Percentiles rank a stretch among this genome's conserved stretches.
These are phyloP conservation scores for Psidium friedrichsthalianum DNA, from an alignment of 345 rosid species.

Conservation along the genomic window DNA sequence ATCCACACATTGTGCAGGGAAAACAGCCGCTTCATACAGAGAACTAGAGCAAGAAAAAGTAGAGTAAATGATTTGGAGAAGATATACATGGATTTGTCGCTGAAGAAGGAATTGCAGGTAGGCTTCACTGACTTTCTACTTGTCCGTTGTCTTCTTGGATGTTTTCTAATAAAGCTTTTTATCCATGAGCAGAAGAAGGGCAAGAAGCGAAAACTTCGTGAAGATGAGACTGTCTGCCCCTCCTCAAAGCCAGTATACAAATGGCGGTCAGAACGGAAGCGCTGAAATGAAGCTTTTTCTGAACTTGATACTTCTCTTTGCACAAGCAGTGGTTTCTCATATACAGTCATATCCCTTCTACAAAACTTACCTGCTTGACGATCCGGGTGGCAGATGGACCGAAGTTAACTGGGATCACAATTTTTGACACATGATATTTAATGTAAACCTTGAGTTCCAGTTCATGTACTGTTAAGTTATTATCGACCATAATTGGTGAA, in stretches of 20 bases:
- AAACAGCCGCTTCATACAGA: constrained; percentile 50
- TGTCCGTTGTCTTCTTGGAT: background rate
- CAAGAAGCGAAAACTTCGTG: constrained; percentile 57
- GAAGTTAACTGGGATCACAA: background rate
- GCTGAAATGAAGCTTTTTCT: constrained; percentile 16
- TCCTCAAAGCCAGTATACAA: constrained; percentile 59
- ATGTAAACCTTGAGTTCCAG: background rate
- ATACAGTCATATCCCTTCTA: background rate
- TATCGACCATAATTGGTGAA: background rate
- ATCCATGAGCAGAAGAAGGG: constrained; percentile 56
- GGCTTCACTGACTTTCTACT: background rate
- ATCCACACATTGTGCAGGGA: constrained; percentile 31
- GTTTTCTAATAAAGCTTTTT: background rate
- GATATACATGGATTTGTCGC: constrained; percentile 57
- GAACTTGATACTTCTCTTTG: background rate
- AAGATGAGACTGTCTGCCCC: constrained; percentile 58
- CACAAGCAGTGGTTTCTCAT: background rate
- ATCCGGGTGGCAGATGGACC: background rate
- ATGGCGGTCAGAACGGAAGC: constrained; percentile 73
- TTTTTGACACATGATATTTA: background rate
- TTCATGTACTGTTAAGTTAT: background rate
- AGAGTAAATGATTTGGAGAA: constrained; percentile 61
- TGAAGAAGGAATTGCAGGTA: constrained; percentile 86
- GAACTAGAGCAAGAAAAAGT: constrained; percentile 64
- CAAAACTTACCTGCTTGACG: background rate